Evolutionary conservation across 805 yeast species (phyloP).

Genomic region (Ogataea siamensis): DNA sequence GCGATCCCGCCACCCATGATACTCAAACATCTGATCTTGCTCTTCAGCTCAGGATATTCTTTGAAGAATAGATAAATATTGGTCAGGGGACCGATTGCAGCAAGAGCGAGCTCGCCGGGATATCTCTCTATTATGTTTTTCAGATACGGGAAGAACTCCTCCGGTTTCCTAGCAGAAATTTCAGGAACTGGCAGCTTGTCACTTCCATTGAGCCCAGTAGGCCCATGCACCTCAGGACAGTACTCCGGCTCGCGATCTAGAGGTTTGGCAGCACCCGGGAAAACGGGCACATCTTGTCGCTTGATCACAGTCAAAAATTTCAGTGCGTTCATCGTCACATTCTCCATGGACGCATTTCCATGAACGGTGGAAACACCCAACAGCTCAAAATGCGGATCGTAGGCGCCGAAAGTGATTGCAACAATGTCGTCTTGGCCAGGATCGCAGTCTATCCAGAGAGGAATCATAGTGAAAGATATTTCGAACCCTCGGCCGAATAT

Average conservation of each 20-base stretch:
- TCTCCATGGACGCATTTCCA: constrained; percentile 63
- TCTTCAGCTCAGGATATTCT: constrained; percentile 51
- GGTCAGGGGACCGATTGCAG: constrained; percentile 79
- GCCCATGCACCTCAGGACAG: constrained; percentile 72
- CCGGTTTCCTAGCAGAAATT: constrained; percentile 18
- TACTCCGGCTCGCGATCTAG: constrained; percentile 45
- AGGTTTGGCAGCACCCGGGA: constrained; percentile 62
- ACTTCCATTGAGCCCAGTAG: constrained; percentile 76
- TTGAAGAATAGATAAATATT: constrained; percentile 58
- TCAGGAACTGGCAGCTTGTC: constrained; percentile 51
- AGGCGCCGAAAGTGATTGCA: constrained; percentile 64
- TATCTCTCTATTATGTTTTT: constrained; percentile 28
- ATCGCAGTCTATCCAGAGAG: constrained; percentile 88
- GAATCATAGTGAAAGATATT: constrained; percentile 37
- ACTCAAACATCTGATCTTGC: constrained; percentile 50
- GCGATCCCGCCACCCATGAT: constrained; percentile 75
- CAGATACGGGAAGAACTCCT: constrained; percentile 28
- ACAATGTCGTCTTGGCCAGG: constrained; percentile 90
- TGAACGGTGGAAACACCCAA: constrained; percentile 74
- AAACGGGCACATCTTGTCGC: constrained; percentile 57
- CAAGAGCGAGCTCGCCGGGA: constrained; percentile 52
- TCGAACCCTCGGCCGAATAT: constrained; percentile 10
- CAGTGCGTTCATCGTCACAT: constrained; percentile 68
- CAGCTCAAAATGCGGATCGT: constrained; percentile 55
- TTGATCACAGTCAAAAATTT: constrained; percentile 62